Percentiles rank a stretch among this genome's conserved stretches.
These are phyloP conservation scores for Acanthamoeba triangularis DNA, from an alignment of 208 protist genomes.

Conservation along the genomic window DNA sequence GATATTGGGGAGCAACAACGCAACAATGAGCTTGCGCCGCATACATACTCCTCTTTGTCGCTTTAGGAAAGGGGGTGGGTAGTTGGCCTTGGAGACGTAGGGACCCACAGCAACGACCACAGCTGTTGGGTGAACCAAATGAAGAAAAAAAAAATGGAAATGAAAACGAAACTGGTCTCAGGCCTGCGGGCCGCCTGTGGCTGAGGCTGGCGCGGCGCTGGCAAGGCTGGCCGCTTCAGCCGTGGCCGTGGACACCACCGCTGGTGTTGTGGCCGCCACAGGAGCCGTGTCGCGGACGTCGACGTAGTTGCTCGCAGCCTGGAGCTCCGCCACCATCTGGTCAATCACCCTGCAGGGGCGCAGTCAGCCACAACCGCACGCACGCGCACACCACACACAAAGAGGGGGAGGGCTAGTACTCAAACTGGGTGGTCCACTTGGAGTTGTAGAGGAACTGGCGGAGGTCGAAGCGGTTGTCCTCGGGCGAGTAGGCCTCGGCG, in stretches of 20 bases:
- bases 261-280: neutral
- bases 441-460: constrained; percentile 86
- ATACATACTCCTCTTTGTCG: too few species aligned
- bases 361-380: neutral
- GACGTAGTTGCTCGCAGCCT: neutral
- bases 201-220: neutral
- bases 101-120: too few species aligned
- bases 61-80: too few species aligned
- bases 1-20: too few species aligned
- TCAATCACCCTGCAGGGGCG: neutral
- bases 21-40: too few species aligned
- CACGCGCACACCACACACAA: too few species aligned
- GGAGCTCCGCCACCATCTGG: constrained; percentile 35
- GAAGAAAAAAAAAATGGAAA: too few species aligned
- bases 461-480: constrained; percentile 92
- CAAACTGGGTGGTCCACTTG: constrained; percentile 57
- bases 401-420: neutral
- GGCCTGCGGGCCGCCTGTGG: neutral
- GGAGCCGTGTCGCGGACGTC: neutral
- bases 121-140: too few species aligned
- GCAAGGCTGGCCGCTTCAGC: neutral
- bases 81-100: too few species aligned
- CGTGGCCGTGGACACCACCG: neutral
- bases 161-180: too few species aligned
- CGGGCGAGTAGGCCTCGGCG: constrained; percentile 91